A percentile compares a stretch with the other conserved stretches of the same genome.
phyloP scores from a whole-genome alignment of 2,329 filamentous ascomycete genomes.

The Sporothrix pseudoabietina region DNA sequence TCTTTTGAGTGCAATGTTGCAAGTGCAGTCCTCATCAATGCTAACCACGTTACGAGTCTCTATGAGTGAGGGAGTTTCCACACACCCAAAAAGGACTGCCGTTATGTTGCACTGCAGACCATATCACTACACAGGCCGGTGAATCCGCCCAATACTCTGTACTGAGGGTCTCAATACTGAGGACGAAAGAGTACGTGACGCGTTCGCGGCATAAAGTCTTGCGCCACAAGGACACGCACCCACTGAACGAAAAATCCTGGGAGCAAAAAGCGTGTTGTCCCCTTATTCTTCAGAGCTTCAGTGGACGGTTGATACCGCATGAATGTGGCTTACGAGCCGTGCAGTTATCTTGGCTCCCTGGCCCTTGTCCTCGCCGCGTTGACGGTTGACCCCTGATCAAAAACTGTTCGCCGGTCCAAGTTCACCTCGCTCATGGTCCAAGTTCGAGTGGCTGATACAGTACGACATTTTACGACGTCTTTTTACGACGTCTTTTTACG shows the following conservation, averaged over 20 bases:
- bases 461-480: background rate
- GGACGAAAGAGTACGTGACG: background rate
- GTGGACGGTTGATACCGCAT: background rate
- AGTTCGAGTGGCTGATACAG: conserved; percentile 11
- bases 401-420: background rate
- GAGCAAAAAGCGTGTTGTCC: background rate
- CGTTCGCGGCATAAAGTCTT: background rate
- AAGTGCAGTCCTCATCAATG: background rate
- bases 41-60: background rate
- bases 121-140: background rate
- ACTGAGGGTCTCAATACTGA: background rate
- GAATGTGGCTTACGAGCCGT: background rate
- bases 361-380: background rate
- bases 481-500: background rate
- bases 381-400: background rate
- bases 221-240: conserved; percentile 8
- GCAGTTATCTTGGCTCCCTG: background rate
- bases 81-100: background rate
- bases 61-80: background rate
- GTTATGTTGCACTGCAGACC: background rate
- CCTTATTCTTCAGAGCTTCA: background rate
- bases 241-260: background rate
- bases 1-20: background rate
- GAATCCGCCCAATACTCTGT: too few species aligned
- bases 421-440: background rate